Evolutionary conservation across 495 filamentous ascomycete genomes (phyloP).

Genomic region (Daldinia caldariorum): DNA sequence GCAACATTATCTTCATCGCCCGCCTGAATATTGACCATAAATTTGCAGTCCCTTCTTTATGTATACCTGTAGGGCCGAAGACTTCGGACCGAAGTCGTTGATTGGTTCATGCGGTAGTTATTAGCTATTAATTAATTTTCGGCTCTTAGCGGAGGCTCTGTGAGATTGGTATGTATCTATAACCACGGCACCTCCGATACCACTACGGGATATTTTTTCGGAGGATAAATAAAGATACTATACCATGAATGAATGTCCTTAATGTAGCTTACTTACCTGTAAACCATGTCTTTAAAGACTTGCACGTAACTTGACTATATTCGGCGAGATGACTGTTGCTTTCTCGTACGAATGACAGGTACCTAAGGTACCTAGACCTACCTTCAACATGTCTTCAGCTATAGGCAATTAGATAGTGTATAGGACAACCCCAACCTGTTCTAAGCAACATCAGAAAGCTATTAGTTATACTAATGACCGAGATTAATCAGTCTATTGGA

Average conservation of each 20-base stretch:
- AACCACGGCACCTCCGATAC: not conserved
- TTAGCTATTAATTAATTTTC: not conserved
- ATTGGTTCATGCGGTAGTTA: not conserved
- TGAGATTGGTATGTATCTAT: conserved; percentile 18
- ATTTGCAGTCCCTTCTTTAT: not conserved
- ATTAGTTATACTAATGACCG: not conserved
- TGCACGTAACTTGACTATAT: not conserved
- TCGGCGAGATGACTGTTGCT: not conserved
- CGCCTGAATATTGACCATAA: not conserved
- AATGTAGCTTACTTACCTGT: not conserved
- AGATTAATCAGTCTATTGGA: not conserved
- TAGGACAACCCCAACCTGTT: not conserved
- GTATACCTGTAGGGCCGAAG: conserved; percentile 30
- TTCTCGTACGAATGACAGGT: not conserved
- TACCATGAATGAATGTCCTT: not conserved
- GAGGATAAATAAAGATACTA: not conserved
- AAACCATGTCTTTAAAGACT: not conserved
- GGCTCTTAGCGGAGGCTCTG: conserved; percentile 19
- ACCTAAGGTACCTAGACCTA: no score
- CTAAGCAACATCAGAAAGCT: not conserved
- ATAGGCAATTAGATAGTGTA: not conserved
- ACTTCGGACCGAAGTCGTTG: conserved; percentile 33
- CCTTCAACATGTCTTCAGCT: not conserved
- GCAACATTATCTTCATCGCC: not conserved
- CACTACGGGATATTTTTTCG: not conserved